Conservation (phyloP, 2,329 filamentous ascomycete species). For the Botryotinia globosa region DNA sequence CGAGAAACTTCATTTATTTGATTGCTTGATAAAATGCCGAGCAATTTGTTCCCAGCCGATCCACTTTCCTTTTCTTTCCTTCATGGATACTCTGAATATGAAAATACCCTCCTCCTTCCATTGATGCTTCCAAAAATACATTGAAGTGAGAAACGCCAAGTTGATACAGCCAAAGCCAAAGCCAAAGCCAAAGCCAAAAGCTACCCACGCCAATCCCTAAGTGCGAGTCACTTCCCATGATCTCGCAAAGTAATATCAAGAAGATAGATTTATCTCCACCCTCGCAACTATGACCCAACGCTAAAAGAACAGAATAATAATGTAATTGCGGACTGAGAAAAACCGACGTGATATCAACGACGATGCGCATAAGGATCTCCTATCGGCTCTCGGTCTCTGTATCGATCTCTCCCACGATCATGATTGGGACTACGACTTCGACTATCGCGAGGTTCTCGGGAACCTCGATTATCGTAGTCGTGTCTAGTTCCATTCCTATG, state of each 20-base stretch:
- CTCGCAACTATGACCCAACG: neutral
- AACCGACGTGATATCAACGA: neutral
- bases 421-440: conserved; percentile 44
- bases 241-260: neutral
- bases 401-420: conserved; percentile 42
- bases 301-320: conserved; percentile 16
- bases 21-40: neutral
- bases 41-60: neutral
- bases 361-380: conserved; percentile 25
- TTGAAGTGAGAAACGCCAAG: conserved; percentile 6
- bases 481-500: conserved; percentile 41
- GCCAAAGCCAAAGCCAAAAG: conserved; percentile 9
- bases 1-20: neutral
- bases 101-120: conserved; percentile 2
- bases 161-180: conserved; percentile 10
- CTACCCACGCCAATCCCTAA: conserved; percentile 3
- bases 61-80: neutral
- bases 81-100: neutral
- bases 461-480: conserved; percentile 43
- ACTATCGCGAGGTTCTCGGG: conserved; percentile 38
- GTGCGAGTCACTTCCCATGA: neutral
- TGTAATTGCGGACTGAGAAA: neutral
- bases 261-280: neutral
- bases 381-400: conserved; percentile 41
- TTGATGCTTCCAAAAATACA: neutral